Percentiles rank a stretch among this genome's conserved stretches.
Evolutionary conservation across 768 basidiomycete species (phyloP).

Genomic region (Obba rivulosa): DNA sequence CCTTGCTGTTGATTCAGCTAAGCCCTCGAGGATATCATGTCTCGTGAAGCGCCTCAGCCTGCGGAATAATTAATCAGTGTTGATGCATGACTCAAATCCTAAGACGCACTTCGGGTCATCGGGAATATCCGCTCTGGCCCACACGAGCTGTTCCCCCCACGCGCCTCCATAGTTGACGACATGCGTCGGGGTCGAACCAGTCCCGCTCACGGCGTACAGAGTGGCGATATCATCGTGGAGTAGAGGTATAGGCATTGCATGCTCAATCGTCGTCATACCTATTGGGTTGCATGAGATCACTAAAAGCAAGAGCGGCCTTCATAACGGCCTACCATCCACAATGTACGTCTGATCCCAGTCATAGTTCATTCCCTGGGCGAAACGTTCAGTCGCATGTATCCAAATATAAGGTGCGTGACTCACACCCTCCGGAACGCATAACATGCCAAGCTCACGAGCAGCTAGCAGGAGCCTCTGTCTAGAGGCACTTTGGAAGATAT

Average conservation of each 20-base stretch:
- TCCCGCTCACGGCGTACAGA: constrained; percentile 61
- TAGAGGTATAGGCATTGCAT: constrained; percentile 57
- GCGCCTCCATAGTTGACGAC: constrained; percentile 75
- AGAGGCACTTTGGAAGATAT: constrained; percentile 41
- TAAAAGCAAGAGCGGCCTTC: not conserved
- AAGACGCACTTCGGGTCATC: constrained; percentile 60
- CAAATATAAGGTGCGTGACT: constrained; percentile 8
- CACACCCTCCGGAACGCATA: constrained; percentile 68
- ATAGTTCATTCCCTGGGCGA: constrained; percentile 57
- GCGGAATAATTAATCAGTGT: not conserved
- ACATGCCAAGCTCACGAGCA: constrained; percentile 59
- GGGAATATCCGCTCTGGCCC: constrained; percentile 61
- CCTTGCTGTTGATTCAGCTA: constrained; percentile 57
- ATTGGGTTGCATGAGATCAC: not conserved
- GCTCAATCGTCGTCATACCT: constrained; percentile 79
- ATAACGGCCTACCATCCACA: constrained; percentile 49
- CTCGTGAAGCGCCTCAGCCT: constrained; percentile 61
- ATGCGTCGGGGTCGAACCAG: constrained; percentile 70
- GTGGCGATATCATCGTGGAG: constrained; percentile 65
- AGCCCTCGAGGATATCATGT: constrained; percentile 56
- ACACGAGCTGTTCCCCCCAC: constrained; percentile 60
- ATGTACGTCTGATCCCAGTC: constrained; percentile 81
- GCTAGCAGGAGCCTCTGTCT: constrained; percentile 60
- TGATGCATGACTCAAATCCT: not conserved
- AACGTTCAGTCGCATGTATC: not conserved